A percentile compares a stretch with the other conserved stretches of the same genome.
Conservation (phyloP, 805 yeast species). For the Yamadazyma ubonensis region DNA sequence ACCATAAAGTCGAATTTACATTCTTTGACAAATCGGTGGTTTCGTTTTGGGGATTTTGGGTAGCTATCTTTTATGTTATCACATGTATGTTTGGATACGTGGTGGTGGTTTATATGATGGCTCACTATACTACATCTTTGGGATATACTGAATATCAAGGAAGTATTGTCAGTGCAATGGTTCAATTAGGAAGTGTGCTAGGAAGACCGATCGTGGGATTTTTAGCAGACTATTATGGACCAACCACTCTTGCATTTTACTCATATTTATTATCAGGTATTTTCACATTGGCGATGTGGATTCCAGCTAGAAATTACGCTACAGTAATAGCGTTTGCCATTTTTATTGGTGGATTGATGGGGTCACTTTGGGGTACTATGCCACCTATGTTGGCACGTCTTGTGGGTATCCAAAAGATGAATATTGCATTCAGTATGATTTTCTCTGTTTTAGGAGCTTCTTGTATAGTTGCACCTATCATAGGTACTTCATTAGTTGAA, state of each 20-base stretch:
- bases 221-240: conserved; percentile 51
- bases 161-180: conserved; percentile 58
- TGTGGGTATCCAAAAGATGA: conserved; percentile 53
- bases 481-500: conserved; percentile 52
- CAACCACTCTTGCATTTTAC: conserved; percentile 41
- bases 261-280: conserved; percentile 28
- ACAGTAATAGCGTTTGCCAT: conserved; percentile 54
- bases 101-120: conserved; percentile 54
- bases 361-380: conserved; percentile 56
- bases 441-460: conserved; percentile 53
- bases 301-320: conserved; percentile 55
- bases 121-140: conserved; percentile 57
- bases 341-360: conserved; percentile 58
- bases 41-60: conserved; percentile 37
- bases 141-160: conserved; percentile 59
- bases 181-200: conserved; percentile 52
- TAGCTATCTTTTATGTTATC: conserved; percentile 36
- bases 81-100: conserved; percentile 62
- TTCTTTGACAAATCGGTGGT: conserved; percentile 43
- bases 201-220: conserved; percentile 60
- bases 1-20: conserved; percentile 24
- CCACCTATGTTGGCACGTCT: conserved; percentile 52
- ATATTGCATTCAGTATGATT: conserved; percentile 48
- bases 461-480: conserved; percentile 58
- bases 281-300: conserved; percentile 37